Evolutionary conservation across 2,329 filamentous ascomycete species (phyloP), one percentile per base, ranked within the genome.

Genomic region (Paramyrothecium sp.): DNA sequence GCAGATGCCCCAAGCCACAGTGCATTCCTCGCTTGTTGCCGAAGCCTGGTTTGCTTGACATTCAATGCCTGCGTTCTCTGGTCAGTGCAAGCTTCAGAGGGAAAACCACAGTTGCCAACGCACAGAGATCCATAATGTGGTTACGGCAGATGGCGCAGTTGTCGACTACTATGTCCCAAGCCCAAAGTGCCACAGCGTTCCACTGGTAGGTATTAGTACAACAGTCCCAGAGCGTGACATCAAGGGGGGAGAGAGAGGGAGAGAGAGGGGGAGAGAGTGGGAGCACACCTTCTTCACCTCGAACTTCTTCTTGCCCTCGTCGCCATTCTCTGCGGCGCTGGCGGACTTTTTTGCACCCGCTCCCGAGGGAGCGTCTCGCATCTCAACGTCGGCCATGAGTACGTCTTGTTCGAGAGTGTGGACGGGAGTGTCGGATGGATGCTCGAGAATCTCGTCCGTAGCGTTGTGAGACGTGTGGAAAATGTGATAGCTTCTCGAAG

Each of bases 71-170:
- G 58, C 17, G 17, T 47, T 56, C 22, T 7, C n/a, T 48, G 19
- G 55, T 61, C 51, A 68, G 65, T 56, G 34, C 50, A 26, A 7
- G n/a, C 19, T 46, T 7, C n/a, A 13, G 22, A n/a, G 26, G 54
- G 53, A 44, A n/a, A 16, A 54, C 22, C 38, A 5, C 17, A 19
- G 7, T 30, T 30, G 26, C 26, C 38, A n/a, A 75, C 87, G 67
- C 80, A 92, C 95, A 99, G 26, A 99, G 83, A 75, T 99, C 95
- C 95, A 99, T 99, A 76, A 99, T 99, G 75, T 99, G 95, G 74
- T 99, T 99, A 72, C 95, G 86, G 82, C 95, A 99, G 72, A 99
- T 99, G 68, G 95, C 95, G 73, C 95, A 99, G 83, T 99, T 99
- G 78, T 99, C 95, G 60, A 99, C 95, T 33, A 98, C 93, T 58